Conservation (phyloP, 2,329 filamentous ascomycete genomes). For the Calonectria pteridis region DNA sequence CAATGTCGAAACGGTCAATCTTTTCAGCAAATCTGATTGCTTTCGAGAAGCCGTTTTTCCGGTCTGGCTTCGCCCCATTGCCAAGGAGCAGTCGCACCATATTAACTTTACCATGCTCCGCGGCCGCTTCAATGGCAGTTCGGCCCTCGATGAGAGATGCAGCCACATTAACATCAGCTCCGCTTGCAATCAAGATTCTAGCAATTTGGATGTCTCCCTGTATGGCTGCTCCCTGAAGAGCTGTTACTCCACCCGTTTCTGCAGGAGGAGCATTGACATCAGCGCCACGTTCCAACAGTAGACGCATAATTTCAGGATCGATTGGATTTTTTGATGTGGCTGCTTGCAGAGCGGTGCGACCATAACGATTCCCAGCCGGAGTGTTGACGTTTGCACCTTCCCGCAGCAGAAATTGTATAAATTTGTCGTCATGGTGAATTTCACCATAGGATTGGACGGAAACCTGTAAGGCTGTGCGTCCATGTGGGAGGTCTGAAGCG, state of each 20-base stretch:
- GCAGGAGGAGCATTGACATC: slow-evolving; percentile 4
- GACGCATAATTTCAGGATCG: not conserved
- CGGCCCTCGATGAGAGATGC: not conserved
- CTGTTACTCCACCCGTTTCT: not conserved
- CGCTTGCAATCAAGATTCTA: fast-evolving
- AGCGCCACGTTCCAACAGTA: not conserved
- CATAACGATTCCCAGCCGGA: no score
- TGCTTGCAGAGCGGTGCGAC: no score
- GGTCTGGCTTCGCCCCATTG: not conserved
- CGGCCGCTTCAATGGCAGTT: slow-evolving; percentile 14
- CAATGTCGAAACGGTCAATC: not conserved
- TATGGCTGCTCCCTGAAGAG: slow-evolving; percentile 10
- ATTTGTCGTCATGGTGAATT: no score
- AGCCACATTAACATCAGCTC: not conserved
- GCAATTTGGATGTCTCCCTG: not conserved
- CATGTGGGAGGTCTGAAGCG: no score
- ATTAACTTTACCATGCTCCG: slow-evolving; percentile 16
- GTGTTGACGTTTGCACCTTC: no score
- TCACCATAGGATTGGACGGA: no score
- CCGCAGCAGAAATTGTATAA: no score
- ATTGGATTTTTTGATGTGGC: no score
- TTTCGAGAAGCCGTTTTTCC: not conserved
- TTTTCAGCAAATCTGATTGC: slow-evolving; percentile 4
- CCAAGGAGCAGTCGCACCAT: slow-evolving; percentile 10
- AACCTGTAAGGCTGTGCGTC: no score